phyloP scores from a whole-genome alignment of 805 yeast species.

The Wickerhamiella sorbophila region DNA sequence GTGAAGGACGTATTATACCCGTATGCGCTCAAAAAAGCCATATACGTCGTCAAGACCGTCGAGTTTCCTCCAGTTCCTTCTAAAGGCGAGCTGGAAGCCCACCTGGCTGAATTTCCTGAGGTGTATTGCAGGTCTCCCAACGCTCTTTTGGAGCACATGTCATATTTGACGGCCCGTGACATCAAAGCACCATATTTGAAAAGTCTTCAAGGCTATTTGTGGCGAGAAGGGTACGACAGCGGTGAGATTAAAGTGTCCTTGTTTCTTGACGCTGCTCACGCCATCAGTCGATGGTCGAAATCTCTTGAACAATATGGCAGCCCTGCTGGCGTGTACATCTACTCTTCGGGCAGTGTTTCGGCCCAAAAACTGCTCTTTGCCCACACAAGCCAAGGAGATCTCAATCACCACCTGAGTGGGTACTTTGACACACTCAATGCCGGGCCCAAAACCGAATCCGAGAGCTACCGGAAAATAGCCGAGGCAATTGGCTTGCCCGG shows the following conservation, averaged over 20 bases:
- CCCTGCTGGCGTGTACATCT: constrained; percentile 41
- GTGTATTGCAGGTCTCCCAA: constrained; percentile 21
- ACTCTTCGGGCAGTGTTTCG: constrained; percentile 78
- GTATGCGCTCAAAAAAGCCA: constrained; percentile 37
- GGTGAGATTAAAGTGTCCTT: constrained; percentile 70
- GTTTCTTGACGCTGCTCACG: constrained; percentile 53
- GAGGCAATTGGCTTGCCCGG: constrained; percentile 25
- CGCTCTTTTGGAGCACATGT: constrained; percentile 34
- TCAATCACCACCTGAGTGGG: constrained; percentile 40
- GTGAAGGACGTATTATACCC: constrained; percentile 67
- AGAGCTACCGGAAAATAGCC: constrained; percentile 47
- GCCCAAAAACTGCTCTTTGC: constrained; percentile 70
- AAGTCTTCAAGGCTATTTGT: constrained; percentile 66
- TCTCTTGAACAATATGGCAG: constrained; percentile 4
- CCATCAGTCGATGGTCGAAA: constrained; percentile 33
- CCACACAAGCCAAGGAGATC: constrained; percentile 35
- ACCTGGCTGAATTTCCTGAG: constrained; percentile 35
- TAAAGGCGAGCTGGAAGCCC: constrained; percentile 19
- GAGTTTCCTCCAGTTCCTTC: constrained; percentile 18
- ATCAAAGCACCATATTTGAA: constrained; percentile 67
- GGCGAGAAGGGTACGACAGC: constrained; percentile 66
- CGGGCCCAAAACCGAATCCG: constrained; percentile 48
- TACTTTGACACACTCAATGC: constrained; percentile 79
- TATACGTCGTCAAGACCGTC: constrained; percentile 13
- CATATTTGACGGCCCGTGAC: constrained; percentile 45